Evolutionary conservation across 1,284 basidiomycete genomes (phyloP).

Genomic region (Ceratobasidium theobromae): DNA sequence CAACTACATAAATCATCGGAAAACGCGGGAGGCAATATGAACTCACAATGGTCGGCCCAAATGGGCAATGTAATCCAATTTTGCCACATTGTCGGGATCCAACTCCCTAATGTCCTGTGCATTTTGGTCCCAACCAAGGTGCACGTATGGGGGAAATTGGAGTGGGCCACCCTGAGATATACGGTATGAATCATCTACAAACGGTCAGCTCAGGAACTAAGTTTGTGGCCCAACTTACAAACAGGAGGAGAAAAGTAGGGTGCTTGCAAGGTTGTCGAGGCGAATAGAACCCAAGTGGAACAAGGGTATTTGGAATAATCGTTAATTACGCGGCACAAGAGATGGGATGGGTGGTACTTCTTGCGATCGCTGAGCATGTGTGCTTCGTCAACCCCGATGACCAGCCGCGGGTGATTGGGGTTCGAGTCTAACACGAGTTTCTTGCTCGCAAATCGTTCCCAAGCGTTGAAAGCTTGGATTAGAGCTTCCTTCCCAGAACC

Average conservation of each 20-base stretch:
- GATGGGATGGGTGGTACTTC: background rate
- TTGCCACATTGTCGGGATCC: background rate
- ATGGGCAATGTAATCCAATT: background rate
- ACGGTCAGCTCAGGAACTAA: background rate
- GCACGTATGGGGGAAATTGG: background rate
- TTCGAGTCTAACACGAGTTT: background rate
- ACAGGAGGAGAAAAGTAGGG: background rate
- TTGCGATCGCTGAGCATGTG: background rate
- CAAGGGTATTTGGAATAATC: background rate
- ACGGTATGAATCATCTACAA: background rate
- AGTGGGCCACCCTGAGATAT: background rate
- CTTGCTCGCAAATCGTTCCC: background rate
- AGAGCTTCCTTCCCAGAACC: no score
- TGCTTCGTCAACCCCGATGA: background rate
- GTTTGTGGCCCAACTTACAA: background rate
- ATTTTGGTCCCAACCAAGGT: background rate
- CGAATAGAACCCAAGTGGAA: background rate
- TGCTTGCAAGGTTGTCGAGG: background rate
- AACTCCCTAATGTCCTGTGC: background rate
- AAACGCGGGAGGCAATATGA: background rate
- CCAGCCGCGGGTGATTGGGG: background rate
- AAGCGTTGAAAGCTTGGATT: background rate
- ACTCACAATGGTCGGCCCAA: background rate
- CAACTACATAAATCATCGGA: background rate
- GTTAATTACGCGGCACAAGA: background rate